A percentile compares a stretch with the other conserved stretches of the same genome.
These are phyloP conservation scores for Dendrocalamus sinicus DNA, from an alignment of 176 grass and related monocot genomes.

Conservation along the genomic window DNA sequence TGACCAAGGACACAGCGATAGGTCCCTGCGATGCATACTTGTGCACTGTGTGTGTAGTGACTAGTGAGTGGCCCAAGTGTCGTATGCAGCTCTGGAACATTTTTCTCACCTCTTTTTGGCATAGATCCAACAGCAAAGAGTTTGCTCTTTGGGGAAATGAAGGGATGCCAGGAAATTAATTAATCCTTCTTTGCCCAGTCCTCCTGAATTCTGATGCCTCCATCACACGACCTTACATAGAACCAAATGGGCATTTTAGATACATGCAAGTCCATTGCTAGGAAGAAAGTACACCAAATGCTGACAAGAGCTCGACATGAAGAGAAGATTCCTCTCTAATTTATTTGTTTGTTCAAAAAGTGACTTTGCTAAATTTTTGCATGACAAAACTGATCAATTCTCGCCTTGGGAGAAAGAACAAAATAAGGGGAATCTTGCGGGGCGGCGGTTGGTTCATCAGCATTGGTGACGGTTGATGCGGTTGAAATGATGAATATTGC, in stretches of 20 bases:
- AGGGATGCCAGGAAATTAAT: conserved; percentile 45
- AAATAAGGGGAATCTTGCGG: conserved; percentile 18
- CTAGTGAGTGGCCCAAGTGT: neutral
- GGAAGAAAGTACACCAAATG: conserved; percentile 28
- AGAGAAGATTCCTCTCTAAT: conserved; percentile 34
- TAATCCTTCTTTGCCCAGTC: neutral
- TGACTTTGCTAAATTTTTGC: neutral
- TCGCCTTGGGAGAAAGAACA: conserved; percentile 17
- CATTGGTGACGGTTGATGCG: conserved; percentile 16
- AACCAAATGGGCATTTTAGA: conserved; percentile 32
- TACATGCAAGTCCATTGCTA: conserved; percentile 22
- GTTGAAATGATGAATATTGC: conserved; percentile 11
- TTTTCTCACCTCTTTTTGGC: conserved; percentile 11
- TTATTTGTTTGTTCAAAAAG: conserved; percentile 9
- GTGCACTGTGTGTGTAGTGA: neutral
- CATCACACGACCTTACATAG: conserved; percentile 47
- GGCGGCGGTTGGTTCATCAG: conserved; percentile 24
- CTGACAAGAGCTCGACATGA: conserved; percentile 15
- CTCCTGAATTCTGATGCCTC: neutral
- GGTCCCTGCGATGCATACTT: neutral
- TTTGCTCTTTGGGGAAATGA: conserved; percentile 53
- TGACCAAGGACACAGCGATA: conserved; percentile 20
- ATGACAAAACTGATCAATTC: neutral
- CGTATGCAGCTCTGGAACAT: neutral
- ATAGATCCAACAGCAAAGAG: conserved; percentile 32